A percentile compares a stretch with the other conserved stretches of the same genome.
These are phyloP conservation scores for Wickerhamiella siamensis DNA, from an alignment of 805 yeast genomes.

Conservation along the genomic window DNA sequence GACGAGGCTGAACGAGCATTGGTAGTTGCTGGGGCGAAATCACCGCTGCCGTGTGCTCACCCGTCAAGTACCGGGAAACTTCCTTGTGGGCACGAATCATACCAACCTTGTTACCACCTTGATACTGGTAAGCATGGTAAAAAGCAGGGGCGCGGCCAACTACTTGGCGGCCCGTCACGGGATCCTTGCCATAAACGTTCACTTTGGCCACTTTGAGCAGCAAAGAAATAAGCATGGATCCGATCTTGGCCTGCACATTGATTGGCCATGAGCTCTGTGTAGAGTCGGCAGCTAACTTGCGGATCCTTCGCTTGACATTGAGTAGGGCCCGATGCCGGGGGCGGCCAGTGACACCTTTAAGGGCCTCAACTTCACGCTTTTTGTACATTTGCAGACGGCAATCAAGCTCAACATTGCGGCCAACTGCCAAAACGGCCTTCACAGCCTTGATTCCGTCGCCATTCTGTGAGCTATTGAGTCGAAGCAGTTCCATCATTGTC, in stretches of 20 bases:
- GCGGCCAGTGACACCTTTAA: constrained; percentile 31
- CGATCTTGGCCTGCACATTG: constrained; percentile 52
- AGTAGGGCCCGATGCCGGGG: constrained; percentile 3
- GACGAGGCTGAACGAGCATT: constrained; percentile 81
- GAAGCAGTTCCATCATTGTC: constrained; percentile 68
- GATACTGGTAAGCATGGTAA: constrained; percentile 72
- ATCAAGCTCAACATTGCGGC: constrained; percentile 74
- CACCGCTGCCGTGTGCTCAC: constrained; percentile 50
- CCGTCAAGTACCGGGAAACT: constrained; percentile 50
- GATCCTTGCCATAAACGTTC: constrained; percentile 66
- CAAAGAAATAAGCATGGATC: constrained; percentile 62
- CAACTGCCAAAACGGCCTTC: constrained; percentile 65
- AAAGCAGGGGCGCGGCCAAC: constrained; percentile 77
- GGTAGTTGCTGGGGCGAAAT: constrained; percentile 78
- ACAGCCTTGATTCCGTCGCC: constrained; percentile 77
- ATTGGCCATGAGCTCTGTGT: constrained; percentile 35
- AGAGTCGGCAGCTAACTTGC: constrained; percentile 21
- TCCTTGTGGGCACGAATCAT: constrained; percentile 61
- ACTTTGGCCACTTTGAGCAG: constrained; percentile 73
- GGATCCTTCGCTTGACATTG: constrained; percentile 1
- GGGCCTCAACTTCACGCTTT: constrained; percentile 25
- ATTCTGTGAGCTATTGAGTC: constrained; percentile 61
- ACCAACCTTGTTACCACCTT: constrained; percentile 67
- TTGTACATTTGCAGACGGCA: constrained; percentile 28
- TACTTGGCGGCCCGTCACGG: constrained; percentile 54